Percentiles rank a stretch among this genome's conserved stretches.
Conservation (phyloP, 2,329 filamentous ascomycete species). For the Fusarium newnesense region DNA sequence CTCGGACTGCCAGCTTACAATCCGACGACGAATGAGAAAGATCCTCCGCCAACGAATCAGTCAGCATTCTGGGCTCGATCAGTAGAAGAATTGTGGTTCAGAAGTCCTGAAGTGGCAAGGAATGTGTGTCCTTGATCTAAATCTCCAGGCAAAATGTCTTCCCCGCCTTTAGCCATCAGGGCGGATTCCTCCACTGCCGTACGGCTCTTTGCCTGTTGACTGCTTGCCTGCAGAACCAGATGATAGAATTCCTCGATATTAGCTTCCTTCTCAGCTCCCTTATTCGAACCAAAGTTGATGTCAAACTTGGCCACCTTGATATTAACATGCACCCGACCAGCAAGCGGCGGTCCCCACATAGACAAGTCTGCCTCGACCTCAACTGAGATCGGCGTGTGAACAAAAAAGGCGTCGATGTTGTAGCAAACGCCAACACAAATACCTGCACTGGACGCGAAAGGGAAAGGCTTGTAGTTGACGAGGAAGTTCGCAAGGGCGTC, state of each 20-base stretch:
- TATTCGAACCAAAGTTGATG: constrained; percentile 31
- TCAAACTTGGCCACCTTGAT: constrained; percentile 42
- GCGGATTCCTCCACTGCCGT: rapidly evolving
- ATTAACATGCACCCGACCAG: constrained; percentile 38
- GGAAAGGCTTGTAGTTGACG: constrained; percentile 25
- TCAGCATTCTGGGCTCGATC: not conserved
- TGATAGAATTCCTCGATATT: not conserved
- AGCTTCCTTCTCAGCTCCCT: rapidly evolving
- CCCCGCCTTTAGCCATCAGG: rapidly evolving
- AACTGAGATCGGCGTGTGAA: constrained; percentile 23
- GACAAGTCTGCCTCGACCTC: constrained; percentile 28
- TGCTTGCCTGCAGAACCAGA: rapidly evolving
- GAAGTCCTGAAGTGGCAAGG: not conserved
- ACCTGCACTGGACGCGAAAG: constrained; percentile 21
- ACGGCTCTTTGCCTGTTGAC: not conserved
- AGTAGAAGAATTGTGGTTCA: not conserved
- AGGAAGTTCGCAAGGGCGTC: constrained; percentile 28
- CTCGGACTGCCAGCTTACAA: not conserved
- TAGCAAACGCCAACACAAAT: constrained; percentile 40
- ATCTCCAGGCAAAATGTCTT: too few species aligned
- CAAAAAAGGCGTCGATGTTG: constrained; percentile 24
- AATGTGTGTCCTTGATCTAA: not conserved
- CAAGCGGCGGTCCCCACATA: constrained; percentile 27
- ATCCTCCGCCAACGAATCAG: not conserved
- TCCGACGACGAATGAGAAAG: not conserved